Base-by-base conservation (phyloP, 1,284 basidiomycete genomes). In the Gymnopus androsaceus region DNA sequence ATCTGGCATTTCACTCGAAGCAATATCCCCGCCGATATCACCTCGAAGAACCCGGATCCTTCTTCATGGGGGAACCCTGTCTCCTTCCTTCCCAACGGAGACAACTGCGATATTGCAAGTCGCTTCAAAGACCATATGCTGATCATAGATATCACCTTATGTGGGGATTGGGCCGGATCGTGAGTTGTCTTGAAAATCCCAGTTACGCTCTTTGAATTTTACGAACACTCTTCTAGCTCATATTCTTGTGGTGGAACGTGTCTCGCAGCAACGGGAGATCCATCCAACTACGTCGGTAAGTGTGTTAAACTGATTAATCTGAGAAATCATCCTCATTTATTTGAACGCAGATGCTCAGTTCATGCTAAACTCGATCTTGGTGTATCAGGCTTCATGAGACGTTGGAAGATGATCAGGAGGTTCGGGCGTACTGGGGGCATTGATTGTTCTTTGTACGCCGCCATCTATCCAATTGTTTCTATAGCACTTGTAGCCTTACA, bases 81-180 rank as follows among this genome's bases (percentile, higher is more conserved):
- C 63, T 83, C 81, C 7, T 78, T 79, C 60, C 93, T 83, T 77
- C 80, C 82, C 49, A 73, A 81, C 36, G 53, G 54, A 23, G 67
- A 73, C 38, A 74, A 77, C 6, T 93, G 93, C 71, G 74, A 90
- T 62, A 83, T 90, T 51, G 60, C 67, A 19, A 62, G 72, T 17
- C 85, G 85, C 70, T 93, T 95, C 72, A 72, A 79, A 57, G 72
- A 88, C 38, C 91, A 94, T 61, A 31, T 28, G 55, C 21, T 68
- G 53, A 58, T 60, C 19, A 60, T 66, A 25, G 63, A 69, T 63
- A 68, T 58, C 7, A 64, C 65, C 9, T 30, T 84, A 36, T 81
- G 82, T 63, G 85, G 88, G 50, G 87, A 87, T 63, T 90, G 84
- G 81, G 88, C 83, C 19, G 69, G 69, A 30, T 58, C 72, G 23